Conservation (phyloP, 2,329 filamentous ascomycete species). For the Diaporthe velutina region DNA sequence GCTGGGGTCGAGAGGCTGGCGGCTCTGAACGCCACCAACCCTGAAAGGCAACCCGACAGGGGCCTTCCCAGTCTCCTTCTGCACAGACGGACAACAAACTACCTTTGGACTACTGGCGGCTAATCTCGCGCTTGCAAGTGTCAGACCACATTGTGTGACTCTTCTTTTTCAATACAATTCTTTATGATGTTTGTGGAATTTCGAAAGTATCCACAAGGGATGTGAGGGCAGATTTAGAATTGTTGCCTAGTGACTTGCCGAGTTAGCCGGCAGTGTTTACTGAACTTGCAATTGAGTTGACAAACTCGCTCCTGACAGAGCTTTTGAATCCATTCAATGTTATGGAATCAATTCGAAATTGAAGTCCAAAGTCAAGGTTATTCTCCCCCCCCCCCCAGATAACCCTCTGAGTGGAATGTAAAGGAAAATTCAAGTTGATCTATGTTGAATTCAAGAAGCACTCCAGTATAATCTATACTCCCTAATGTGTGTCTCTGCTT, state of each 20-base stretch:
- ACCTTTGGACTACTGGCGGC: constrained; percentile 2
- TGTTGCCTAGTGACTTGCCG: no score
- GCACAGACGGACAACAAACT: constrained; percentile 2
- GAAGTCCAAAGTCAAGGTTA: no score
- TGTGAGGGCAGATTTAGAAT: not conserved
- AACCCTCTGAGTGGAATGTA: not conserved
- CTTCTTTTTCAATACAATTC: not conserved
- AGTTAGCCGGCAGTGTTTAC: no score
- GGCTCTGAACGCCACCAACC: not conserved
- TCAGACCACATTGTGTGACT: not conserved
- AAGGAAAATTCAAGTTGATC: no score
- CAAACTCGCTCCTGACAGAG: not conserved
- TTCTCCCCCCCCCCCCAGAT: no score
- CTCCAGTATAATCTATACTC: no score
- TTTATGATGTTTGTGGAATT: no score
- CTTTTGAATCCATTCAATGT: not conserved
- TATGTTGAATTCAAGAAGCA: no score
- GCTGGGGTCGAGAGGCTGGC: constrained; percentile 50
- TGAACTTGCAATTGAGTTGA: not conserved
- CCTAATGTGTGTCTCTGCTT: not conserved
- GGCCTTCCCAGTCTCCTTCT: not conserved
- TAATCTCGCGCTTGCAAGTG: constrained; percentile 8
- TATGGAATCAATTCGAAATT: not conserved
- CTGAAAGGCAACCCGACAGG: not conserved
- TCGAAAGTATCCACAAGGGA: not conserved